Evolutionary conservation across 306 rosid species (phyloP), one percentile per base, ranked within the genome.

Genomic region (Cucumis melo): DNA sequence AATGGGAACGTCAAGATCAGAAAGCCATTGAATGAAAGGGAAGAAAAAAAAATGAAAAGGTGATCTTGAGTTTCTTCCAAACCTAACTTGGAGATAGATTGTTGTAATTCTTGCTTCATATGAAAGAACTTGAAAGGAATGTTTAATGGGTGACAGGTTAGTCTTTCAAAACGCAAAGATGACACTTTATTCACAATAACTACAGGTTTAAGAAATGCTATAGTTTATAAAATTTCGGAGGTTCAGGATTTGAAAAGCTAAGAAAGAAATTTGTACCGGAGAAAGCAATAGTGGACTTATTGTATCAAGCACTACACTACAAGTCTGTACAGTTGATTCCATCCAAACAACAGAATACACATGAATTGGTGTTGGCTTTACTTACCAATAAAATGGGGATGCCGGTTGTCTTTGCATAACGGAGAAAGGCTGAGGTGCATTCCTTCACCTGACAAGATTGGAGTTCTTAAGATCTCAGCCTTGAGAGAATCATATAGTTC

Each of bases 341-440:
- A n/a, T 39, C 53, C 53, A 39, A 66, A 39, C 73, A 66, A 39
- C 32, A 66, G 50, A 36, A 66, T n/a, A 41, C 32, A 74, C 17
- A 12, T 74, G 15, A 53, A 75, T 55, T 21, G 6, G 70, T 62
- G 62, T 34, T 38, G 54, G 39, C 62, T 48, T 60, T 39, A 53
- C 91, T 86, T 80, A 94, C 98, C 97, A 94, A 80, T 48, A 94
- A 78, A 74, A 94, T 85, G 15, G 98, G 90, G 70, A 90, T 82
- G 60, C 88, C 85, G 23, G 96, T 94, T 50, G 74, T 88, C 90
- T 94, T 91, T 7, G 97, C 92, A 87, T 88, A 91, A 71, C 86
- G 88, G 84, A 91, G 90, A 90, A 94, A 81, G 76, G 96, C 90
- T 17, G 91, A 79, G 21, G 96, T 90, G 78, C 98, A 94, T 85